phyloP scores from a whole-genome alignment of 768 basidiomycete genomes.

The Amyloporia xantha region DNA sequence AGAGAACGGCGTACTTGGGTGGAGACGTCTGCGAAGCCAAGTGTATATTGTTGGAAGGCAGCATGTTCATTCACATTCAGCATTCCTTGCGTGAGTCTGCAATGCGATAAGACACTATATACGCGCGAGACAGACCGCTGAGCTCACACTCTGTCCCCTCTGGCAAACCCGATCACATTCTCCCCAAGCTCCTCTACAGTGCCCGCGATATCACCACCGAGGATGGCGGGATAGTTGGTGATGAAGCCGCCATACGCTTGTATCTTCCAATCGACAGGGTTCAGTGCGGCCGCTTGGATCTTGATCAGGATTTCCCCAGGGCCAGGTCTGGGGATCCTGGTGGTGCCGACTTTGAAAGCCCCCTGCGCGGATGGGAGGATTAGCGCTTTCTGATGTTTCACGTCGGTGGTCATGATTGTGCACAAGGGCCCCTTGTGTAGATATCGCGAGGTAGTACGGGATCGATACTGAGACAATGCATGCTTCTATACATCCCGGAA shows the following conservation, averaged over 20 bases:
- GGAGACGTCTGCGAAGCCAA: conserved; percentile 14
- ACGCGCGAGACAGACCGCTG: background rate
- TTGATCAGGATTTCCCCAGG: conserved; percentile 27
- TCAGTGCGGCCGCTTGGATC: conserved; percentile 22
- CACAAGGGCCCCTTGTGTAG: background rate
- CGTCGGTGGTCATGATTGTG: background rate
- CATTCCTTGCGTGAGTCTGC: conserved; percentile 9
- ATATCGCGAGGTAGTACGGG: no score
- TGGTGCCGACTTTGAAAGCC: conserved; percentile 2
- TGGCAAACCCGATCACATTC: conserved; percentile 20
- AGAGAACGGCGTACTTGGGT: conserved; percentile 18
- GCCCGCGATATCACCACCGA: conserved; percentile 28
- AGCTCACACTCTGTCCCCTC: conserved; percentile 23
- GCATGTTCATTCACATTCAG: conserved; percentile 2
- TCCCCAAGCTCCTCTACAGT: conserved; percentile 22
- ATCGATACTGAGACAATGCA: no score
- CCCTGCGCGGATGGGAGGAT: conserved; percentile 7
- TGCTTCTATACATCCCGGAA: no score
- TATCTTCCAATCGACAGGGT: conserved; percentile 31
- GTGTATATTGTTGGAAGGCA: conserved; percentile 19
- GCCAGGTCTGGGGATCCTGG: conserved; percentile 18
- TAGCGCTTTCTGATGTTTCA: conserved; percentile 9
- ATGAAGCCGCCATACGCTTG: conserved; percentile 17
- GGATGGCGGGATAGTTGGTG: conserved; percentile 21
- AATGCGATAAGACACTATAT: background rate